phyloP scores from a whole-genome alignment of 1,139 yeast genomes.

The Torulaspora globosa region DNA sequence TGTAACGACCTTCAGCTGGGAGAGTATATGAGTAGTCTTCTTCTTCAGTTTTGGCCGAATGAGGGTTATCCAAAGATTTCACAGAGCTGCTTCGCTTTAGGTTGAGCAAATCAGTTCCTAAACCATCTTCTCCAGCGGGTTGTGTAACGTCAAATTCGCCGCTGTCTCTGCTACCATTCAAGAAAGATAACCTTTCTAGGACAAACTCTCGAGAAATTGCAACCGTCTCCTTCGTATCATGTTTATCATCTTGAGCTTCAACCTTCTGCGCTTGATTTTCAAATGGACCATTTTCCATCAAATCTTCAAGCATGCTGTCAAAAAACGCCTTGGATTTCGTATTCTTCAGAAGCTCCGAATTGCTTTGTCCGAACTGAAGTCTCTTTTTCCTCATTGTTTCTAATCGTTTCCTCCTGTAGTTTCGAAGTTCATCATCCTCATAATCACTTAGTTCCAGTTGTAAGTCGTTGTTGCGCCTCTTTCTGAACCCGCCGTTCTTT shows the following conservation, averaged over 20 bases:
- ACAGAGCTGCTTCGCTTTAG: slow-evolving; percentile 49
- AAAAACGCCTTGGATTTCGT: slow-evolving; percentile 72
- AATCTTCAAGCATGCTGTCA: slow-evolving; percentile 59
- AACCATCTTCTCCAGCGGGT: slow-evolving; percentile 35
- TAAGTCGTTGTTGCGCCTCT: slow-evolving; percentile 53
- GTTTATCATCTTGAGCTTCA: slow-evolving; percentile 11
- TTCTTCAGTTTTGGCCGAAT: slow-evolving; percentile 33
- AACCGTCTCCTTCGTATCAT: slow-evolving; percentile 26
- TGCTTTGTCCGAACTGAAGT: slow-evolving; percentile 47
- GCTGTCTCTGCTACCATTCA: slow-evolving; percentile 42
- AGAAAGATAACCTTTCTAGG: slow-evolving; percentile 60
- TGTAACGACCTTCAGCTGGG: slow-evolving; percentile 1
- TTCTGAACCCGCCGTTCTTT: slow-evolving; percentile 74
- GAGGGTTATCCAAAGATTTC: slow-evolving; percentile 24
- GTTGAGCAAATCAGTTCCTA: slow-evolving; percentile 43
- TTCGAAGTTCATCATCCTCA: slow-evolving; percentile 54
- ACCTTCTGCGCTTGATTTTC: slow-evolving; percentile 16
- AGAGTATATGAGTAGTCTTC: slow-evolving; percentile 2
- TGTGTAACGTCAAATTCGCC: slow-evolving; percentile 39
- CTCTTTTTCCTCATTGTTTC: slow-evolving; percentile 54
- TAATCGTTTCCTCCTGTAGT: slow-evolving; percentile 45
- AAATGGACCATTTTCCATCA: slow-evolving; percentile 30
- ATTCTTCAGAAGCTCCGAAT: slow-evolving; percentile 47
- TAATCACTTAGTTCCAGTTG: slow-evolving; percentile 66
- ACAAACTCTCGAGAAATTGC: slow-evolving; percentile 54